Conservation (phyloP, 371 early-diverging fungal species). For the Mucor sp. region DNA sequence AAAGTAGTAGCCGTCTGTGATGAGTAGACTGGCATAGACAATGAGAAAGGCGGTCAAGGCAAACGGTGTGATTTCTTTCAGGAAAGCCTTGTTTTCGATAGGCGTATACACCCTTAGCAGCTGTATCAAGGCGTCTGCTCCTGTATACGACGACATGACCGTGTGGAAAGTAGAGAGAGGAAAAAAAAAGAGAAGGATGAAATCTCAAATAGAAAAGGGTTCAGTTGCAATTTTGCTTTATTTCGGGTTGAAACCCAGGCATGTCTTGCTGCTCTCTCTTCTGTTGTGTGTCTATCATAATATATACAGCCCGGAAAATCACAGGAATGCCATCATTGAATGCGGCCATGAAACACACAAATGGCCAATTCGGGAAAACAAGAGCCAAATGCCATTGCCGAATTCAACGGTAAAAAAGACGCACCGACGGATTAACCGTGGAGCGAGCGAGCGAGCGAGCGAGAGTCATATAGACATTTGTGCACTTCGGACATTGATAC, state of each 20-base stretch:
- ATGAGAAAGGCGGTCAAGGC: neutral
- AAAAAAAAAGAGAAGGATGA: neutral
- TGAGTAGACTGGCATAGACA: slow-evolving; percentile 29
- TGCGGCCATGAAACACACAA: neutral
- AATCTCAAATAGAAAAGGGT: neutral
- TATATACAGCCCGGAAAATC: neutral
- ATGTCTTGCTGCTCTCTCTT: neutral
- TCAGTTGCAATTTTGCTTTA: slow-evolving; percentile 2
- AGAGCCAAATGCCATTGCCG: neutral
- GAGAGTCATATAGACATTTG: too few species aligned
- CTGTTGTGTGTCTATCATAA: neutral
- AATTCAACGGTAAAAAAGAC: neutral
- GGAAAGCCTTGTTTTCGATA: neutral
- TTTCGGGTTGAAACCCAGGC: neutral
- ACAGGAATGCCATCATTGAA: neutral
- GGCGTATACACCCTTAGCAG: neutral
- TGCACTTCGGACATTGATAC: slow-evolving; percentile 5
- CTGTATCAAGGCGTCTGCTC: neutral
- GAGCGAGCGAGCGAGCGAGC: neutral
- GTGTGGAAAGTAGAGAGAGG: neutral
- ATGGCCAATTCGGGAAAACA: neutral
- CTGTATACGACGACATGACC: neutral
- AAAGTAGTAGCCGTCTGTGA: slow-evolving; percentile 34
- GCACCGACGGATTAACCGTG: slow-evolving; percentile 5
- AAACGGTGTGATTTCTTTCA: neutral